A percentile compares a stretch with the other conserved stretches of the same genome.
Conservation (phyloP, 1,139 yeast species). For the Diutina sp. region DNA sequence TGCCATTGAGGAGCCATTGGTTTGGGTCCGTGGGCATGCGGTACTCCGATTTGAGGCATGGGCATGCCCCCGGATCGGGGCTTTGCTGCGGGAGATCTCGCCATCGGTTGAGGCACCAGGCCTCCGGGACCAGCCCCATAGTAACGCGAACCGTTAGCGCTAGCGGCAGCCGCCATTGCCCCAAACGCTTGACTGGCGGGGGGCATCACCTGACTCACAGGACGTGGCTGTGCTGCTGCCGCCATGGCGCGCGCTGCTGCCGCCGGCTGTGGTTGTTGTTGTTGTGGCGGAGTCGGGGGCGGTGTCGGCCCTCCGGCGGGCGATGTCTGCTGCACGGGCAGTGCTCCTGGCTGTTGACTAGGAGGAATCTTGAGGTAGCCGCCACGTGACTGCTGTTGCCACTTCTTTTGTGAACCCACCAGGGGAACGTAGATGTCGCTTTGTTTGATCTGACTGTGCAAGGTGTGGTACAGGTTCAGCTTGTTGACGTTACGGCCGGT, state of each 20-base stretch:
- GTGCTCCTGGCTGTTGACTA: background rate
- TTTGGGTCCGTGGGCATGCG: background rate
- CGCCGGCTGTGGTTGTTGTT: background rate
- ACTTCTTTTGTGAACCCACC: conserved; percentile 1
- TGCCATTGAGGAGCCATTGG: background rate
- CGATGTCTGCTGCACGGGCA: background rate
- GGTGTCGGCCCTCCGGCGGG: background rate
- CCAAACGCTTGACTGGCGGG: background rate
- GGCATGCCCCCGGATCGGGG: background rate
- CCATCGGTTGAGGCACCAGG: background rate
- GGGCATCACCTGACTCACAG: background rate
- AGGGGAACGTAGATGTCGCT: conserved; percentile 12
- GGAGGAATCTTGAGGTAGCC: background rate
- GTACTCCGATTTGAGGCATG: background rate
- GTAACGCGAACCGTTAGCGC: background rate
- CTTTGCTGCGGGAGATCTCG: background rate
- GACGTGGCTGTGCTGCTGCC: background rate
- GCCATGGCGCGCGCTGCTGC: background rate
- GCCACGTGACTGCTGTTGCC: background rate
- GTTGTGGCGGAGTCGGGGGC: background rate
- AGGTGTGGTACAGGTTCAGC: conserved; percentile 26
- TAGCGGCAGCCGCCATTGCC: background rate
- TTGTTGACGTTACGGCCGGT: conserved; percentile 28
- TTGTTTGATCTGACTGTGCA: conserved; percentile 27
- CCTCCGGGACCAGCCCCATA: background rate